Percentiles rank a stretch among this genome's conserved stretches.
These are phyloP conservation scores for Mesembryanthemum crystallinum DNA, from an alignment of 148 eudicot genomes.

Conservation along the genomic window DNA sequence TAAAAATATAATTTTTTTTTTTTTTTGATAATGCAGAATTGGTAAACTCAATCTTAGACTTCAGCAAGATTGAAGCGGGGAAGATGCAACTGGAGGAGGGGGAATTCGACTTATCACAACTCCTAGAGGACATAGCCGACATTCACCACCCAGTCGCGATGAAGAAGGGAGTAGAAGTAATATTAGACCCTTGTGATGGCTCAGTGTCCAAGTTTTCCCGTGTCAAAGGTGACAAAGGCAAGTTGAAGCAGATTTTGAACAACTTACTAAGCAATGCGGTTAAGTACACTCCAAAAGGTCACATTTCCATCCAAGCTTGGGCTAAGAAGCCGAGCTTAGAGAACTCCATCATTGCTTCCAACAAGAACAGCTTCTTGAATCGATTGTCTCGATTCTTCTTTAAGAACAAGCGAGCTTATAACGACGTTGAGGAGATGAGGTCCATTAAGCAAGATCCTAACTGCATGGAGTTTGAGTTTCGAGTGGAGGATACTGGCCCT, in stretches of 20 bases:
- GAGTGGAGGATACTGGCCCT: constrained; percentile 78
- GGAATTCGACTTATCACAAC: constrained; percentile 53
- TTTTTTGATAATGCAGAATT: constrained; percentile 37
- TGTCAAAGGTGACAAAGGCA: constrained; percentile 67
- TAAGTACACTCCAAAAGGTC: constrained; percentile 73
- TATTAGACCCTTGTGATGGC: constrained; percentile 66
- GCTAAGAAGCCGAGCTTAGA: constrained; percentile 47
- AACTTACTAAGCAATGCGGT: constrained; percentile 82
- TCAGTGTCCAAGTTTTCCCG: constrained; percentile 38
- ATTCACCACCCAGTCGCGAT: constrained; percentile 56
- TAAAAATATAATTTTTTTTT: too few species aligned
- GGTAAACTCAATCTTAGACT: constrained; percentile 66
- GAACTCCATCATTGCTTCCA: constrained; percentile 40
- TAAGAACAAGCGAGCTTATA: constrained; percentile 23
- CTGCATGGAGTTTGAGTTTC: constrained; percentile 63
- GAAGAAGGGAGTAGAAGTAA: constrained; percentile 69
- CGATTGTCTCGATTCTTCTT: constrained; percentile 30
- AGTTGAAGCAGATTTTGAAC: constrained; percentile 58
- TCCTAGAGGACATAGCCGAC: constrained; percentile 68
- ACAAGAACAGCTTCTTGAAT: constrained; percentile 27
- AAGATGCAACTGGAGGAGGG: constrained; percentile 62
- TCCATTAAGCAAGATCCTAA: constrained; percentile 37
- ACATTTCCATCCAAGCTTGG: constrained; percentile 54
- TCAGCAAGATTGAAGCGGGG: constrained; percentile 78
- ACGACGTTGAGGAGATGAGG: constrained; percentile 30